Percentiles rank a stretch among this genome's conserved stretches.
Evolutionary conservation across 1,139 yeast genomes (phyloP).

Genomic region (Protomyces macrosporus): DNA sequence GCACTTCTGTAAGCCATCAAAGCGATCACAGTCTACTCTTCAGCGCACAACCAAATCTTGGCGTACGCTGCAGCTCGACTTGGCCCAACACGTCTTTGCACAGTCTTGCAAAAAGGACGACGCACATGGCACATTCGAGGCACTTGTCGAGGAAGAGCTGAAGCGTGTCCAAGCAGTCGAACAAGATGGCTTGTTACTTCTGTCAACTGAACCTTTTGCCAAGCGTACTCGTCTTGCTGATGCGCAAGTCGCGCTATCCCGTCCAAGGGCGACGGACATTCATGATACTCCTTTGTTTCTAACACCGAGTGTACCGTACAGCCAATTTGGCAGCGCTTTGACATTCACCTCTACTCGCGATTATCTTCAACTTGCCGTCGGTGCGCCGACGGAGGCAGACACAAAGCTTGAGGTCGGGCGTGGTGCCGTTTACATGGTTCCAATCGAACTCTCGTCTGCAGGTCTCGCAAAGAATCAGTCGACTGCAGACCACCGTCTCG

Average conservation of each 20-base stretch:
- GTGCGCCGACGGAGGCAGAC: slow-evolving; percentile 13
- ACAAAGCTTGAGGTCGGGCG: background rate
- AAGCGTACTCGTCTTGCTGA: background rate
- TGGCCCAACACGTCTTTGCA: background rate
- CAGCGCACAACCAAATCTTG: background rate
- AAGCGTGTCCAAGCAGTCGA: background rate
- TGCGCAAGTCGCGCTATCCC: background rate
- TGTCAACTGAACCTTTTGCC: background rate
- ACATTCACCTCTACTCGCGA: background rate
- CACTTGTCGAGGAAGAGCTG: background rate
- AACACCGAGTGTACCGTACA: slow-evolving; percentile 9
- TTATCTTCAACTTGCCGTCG: background rate
- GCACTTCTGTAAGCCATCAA: background rate
- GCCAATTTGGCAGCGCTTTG: slow-evolving; percentile 7
- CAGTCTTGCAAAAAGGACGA: background rate
- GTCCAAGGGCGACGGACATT: background rate
- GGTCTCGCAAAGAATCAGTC: too few relatives aligned
- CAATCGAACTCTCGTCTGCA: background rate
- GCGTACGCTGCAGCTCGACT: background rate
- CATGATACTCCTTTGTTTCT: background rate
- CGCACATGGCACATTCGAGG: background rate
- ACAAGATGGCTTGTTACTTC: background rate
- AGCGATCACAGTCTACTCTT: too few relatives aligned
- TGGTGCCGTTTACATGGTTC: slow-evolving; percentile 11
- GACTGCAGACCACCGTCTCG: too few relatives aligned